phyloP scores from a whole-genome alignment of 345 rosid species.

The Ceriops tagal region DNA sequence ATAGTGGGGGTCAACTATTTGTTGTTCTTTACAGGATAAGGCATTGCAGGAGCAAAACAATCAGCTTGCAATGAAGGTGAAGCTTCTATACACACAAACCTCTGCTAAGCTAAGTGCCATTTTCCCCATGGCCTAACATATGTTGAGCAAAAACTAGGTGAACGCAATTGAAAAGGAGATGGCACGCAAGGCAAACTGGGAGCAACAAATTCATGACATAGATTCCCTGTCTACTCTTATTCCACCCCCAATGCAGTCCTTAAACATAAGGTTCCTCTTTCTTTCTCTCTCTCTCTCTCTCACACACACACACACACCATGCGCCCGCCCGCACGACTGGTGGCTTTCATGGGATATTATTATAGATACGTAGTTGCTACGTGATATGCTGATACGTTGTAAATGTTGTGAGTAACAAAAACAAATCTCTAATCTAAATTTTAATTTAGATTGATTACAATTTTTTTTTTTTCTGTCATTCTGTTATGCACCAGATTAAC shows the following conservation, averaged over 20 bases:
- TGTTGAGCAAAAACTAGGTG: constrained; percentile 37
- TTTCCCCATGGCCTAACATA: background rate
- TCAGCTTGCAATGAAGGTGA: constrained; percentile 69
- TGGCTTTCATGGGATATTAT: no score
- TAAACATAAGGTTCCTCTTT: constrained; percentile 38
- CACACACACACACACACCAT: background rate
- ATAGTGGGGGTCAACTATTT: background rate
- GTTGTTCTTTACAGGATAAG: constrained; percentile 49
- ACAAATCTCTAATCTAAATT: no score
- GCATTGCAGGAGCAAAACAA: constrained; percentile 66
- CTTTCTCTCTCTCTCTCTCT: background rate
- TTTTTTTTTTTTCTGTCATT: no score
- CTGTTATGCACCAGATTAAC: no score
- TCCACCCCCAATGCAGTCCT: constrained; percentile 34
- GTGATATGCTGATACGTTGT: no score
- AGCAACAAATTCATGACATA: constrained; percentile 31
- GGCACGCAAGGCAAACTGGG: constrained; percentile 30
- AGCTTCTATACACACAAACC: background rate
- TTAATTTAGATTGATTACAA: no score
- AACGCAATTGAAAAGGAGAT: constrained; percentile 67
- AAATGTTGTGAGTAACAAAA: no score
- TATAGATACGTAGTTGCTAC: no score
- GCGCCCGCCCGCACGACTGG: background rate
- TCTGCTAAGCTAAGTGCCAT: background rate
- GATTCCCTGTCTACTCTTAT: constrained; percentile 36